Percentiles rank a stretch among this genome's conserved stretches.
phyloP scores from a whole-genome alignment of 352 stramenopile genomes.

The Phytophthora idaei region DNA sequence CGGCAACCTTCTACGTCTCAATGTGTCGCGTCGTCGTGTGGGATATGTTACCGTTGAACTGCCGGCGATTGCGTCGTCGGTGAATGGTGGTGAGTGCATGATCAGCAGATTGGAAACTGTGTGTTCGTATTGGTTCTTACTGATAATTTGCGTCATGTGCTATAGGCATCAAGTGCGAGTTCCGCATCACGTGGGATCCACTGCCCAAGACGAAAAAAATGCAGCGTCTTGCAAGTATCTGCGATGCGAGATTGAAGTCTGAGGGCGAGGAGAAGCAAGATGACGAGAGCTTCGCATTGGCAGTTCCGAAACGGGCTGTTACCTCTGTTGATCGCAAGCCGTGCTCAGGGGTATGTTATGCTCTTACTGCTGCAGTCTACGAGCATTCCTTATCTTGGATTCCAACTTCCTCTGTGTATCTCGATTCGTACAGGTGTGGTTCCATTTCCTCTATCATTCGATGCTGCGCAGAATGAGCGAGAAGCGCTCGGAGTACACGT shows the following conservation, averaged over 20 bases:
- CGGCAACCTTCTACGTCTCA: constrained; percentile 64
- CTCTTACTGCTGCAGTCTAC: not conserved
- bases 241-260: constrained; percentile 41
- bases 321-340: constrained; percentile 19
- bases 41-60: constrained; percentile 63
- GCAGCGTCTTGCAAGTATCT: constrained; percentile 46
- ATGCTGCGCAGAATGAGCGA: constrained; percentile 84
- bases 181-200: constrained; percentile 54
- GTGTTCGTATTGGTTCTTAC: constrained; percentile 1
- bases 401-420: constrained; percentile 1
- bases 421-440: constrained; percentile 61
- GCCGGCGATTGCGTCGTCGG: constrained; percentile 43
- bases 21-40: constrained; percentile 48
- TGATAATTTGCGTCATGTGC: constrained; percentile 1
- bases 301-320: constrained; percentile 48
- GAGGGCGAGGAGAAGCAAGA: constrained; percentile 23
- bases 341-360: constrained; percentile 37
- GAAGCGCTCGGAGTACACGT: constrained; percentile 82
- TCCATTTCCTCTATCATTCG: constrained; percentile 85
- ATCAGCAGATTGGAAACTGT: not conserved
- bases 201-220: constrained; percentile 46
- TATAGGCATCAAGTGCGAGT: constrained; percentile 63
- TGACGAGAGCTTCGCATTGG: constrained; percentile 39
- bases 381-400: not conserved
- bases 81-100: constrained; percentile 55